Percentiles rank a stretch among this genome's conserved stretches.
These are phyloP conservation scores for Zygnema cylindricum DNA, from an alignment of 139 green algal genomes.

Conservation along the genomic window DNA sequence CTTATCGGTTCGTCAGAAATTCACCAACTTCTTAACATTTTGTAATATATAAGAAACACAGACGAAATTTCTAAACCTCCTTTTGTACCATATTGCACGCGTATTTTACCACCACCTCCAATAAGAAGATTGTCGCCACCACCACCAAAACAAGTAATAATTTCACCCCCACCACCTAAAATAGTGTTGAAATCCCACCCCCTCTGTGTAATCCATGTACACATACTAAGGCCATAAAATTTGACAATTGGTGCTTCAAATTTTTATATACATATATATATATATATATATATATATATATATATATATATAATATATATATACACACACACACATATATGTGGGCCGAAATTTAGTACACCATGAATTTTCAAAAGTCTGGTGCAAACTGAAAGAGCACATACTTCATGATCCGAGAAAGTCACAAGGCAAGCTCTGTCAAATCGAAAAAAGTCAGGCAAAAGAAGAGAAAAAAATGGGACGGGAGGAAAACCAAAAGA, in stretches of 20 bases:
- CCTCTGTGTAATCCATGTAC: not conserved
- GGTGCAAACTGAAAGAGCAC: too few relatives aligned
- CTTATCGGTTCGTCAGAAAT: too few relatives aligned
- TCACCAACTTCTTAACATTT: slow-evolving; percentile 35
- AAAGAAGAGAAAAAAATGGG: slow-evolving; percentile 8
- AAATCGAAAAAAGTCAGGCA: not conserved
- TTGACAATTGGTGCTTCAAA: not conserved
- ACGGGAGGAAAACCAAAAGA: not conserved
- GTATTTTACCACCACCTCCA: not conserved
- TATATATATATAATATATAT: not conserved
- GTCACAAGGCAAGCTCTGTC: not conserved
- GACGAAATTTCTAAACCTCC: not conserved
- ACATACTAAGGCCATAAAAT: not conserved
- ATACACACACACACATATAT: not conserved
- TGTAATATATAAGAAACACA: slow-evolving; percentile 16
- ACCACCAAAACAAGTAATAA: not conserved
- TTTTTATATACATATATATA: not conserved
- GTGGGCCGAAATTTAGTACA: too few relatives aligned
- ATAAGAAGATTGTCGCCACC: not conserved
- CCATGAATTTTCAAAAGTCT: too few relatives aligned
- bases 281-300: not conserved
- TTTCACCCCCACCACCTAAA: not conserved
- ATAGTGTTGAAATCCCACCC: not conserved
- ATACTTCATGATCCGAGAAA: not conserved
- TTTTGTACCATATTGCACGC: not conserved